These are phyloP conservation scores for Podaxis pistillaris DNA, from an alignment of 768 basidiomycete genomes.

Conservation along the genomic window DNA sequence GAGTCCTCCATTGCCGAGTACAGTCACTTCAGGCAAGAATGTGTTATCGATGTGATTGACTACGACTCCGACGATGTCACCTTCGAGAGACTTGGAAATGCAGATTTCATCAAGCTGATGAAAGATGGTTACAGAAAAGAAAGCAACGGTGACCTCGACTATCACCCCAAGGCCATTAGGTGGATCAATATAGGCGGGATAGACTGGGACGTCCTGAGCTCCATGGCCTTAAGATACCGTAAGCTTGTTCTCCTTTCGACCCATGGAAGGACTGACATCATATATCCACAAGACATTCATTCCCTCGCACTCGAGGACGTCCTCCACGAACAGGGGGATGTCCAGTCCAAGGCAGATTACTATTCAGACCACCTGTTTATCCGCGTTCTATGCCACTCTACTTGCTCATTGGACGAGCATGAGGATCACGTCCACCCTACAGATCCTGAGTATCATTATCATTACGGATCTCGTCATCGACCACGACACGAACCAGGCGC, in stretches of 20 bases:
- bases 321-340: slow-evolving; percentile 51
- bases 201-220: slow-evolving; percentile 64
- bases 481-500: not conserved
- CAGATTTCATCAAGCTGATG: slow-evolving; percentile 47
- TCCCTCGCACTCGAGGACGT: slow-evolving; percentile 67
- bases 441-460: not conserved
- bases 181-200: slow-evolving; percentile 68
- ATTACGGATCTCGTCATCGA: not conserved
- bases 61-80: slow-evolving; percentile 48
- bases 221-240: slow-evolving; percentile 59
- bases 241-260: slow-evolving; percentile 20
- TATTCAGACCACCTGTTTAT: slow-evolving; percentile 62
- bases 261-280: slow-evolving; percentile 1
- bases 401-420: slow-evolving; percentile 19
- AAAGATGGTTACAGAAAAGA: slow-evolving; percentile 20
- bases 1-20: slow-evolving; percentile 44
- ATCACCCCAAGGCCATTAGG: slow-evolving; percentile 40
- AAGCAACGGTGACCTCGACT: slow-evolving; percentile 15
- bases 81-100: slow-evolving; percentile 47
- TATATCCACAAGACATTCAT: slow-evolving; percentile 48
- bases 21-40: slow-evolving; percentile 52
- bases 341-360: slow-evolving; percentile 46
- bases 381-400: slow-evolving; percentile 51
- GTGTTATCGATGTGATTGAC: slow-evolving; percentile 59
- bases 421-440: not conserved